These are phyloP conservation scores for Cyanidioschyzon merolae DNA, from an alignment of 23 red algal genomes.

Conservation along the genomic window DNA sequence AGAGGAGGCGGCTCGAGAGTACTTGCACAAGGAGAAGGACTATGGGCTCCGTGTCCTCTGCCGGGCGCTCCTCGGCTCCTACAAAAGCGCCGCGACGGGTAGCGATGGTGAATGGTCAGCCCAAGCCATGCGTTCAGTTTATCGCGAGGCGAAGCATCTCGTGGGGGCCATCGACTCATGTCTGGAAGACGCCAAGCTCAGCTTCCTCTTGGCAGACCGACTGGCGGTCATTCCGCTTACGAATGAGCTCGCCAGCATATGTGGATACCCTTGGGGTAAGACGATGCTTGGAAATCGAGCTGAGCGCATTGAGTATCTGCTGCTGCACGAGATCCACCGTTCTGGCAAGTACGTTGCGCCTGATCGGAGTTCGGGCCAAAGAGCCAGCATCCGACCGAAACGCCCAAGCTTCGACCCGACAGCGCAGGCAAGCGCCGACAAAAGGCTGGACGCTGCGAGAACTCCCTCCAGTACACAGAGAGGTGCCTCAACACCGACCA, in stretches of 20 bases:
- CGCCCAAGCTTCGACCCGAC: neutral
- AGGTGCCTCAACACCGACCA: neutral
- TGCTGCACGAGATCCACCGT: conserved; percentile 71
- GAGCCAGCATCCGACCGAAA: neutral
- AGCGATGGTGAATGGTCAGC: conserved; percentile 11
- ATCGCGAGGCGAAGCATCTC: conserved; percentile 39
- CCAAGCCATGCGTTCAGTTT: conserved; percentile 22
- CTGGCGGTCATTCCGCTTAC: conserved; percentile 62
- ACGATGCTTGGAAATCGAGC: conserved; percentile 61
- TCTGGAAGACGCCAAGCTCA: conserved; percentile 34
- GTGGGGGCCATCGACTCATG: conserved; percentile 27
- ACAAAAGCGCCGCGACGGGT: neutral
- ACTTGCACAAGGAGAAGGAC: conserved; percentile 56
- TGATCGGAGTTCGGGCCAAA: conserved; percentile 30
- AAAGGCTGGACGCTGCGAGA: conserved; percentile 10
- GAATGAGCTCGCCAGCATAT: conserved; percentile 61
- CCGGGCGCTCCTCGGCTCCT: conserved; percentile 15
- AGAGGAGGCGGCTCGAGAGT: conserved; percentile 41
- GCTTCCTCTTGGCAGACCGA: conserved; percentile 40
- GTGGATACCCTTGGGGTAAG: conserved; percentile 79
- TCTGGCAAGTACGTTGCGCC: conserved; percentile 56
- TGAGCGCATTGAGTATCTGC: conserved; percentile 81
- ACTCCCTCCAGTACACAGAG: neutral
- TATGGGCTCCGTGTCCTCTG: conserved; percentile 48
- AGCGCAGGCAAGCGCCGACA: conserved; percentile 10